These are phyloP conservation scores for Termitomyces sp. DNA, from an alignment of 768 basidiomycete species.

Conservation along the genomic window DNA sequence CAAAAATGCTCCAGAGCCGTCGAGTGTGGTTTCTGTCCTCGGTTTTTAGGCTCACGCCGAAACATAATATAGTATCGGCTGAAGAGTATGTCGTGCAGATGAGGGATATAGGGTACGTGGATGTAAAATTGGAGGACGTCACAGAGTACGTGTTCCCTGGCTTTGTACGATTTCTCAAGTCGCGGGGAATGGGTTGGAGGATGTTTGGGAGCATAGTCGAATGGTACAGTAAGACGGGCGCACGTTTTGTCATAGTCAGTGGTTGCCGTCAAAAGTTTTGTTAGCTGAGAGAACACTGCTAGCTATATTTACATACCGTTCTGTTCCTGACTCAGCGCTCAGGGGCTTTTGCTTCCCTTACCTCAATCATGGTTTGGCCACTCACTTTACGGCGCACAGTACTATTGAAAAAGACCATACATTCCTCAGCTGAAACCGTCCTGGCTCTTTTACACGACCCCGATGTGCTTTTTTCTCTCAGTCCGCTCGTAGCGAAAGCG, in stretches of 20 bases:
- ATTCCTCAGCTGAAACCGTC: not conserved
- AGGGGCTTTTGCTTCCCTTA: not conserved
- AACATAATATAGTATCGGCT: constrained; percentile 40
- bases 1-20: constrained; percentile 17
- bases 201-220: constrained; percentile 33
- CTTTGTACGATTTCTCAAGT: constrained; percentile 44
- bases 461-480: not conserved
- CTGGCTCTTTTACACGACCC: not conserved
- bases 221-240: constrained; percentile 30
- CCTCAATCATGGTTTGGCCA: not conserved
- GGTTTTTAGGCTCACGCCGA: constrained; percentile 38
- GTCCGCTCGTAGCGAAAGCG: not conserved
- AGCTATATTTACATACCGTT: not conserved
- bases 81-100: constrained; percentile 39
- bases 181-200: constrained; percentile 36
- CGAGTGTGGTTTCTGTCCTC: constrained; percentile 21
- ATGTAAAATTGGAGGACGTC: constrained; percentile 52
- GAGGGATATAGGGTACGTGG: constrained; percentile 43
- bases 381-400: not conserved
- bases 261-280: constrained; percentile 15
- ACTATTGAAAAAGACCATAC: not conserved
- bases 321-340: not conserved
- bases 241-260: constrained; percentile 46
- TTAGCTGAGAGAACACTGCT: not conserved
- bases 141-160: constrained; percentile 52